Base-by-base conservation (phyloP, 176 grass and related monocot species). In the Musa acuminata region DNA sequence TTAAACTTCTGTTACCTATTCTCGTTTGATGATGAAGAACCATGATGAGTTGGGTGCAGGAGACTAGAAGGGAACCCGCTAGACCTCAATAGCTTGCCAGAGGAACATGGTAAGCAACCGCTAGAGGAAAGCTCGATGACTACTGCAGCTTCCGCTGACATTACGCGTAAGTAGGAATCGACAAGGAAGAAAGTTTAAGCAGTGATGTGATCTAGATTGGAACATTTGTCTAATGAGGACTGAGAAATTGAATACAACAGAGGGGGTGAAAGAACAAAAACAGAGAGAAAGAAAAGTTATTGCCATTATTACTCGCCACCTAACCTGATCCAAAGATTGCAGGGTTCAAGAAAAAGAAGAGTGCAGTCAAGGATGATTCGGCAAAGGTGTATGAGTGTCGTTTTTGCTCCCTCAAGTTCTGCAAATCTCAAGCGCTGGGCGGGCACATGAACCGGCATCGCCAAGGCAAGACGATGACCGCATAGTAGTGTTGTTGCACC, bases 361-460 rank as follows among this genome's bases (percentile, higher is more conserved):
- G 13, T 20, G 84, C 84, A 64, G 81, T 76, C 65, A 99, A 91
- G 55, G 91, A 91, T 51, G 91, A 81, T 19, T 68, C 75, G 22
- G 80, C 73, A 16, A 99, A 91, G 82, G 84, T 91, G 16, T 99
- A 99, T 29, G 84, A 99, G 74, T 99, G 96, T 76, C 73, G 96
- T 52, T 99, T 99, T 85, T 99, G 96, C 76, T 91, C 96, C 66
- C 86, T 99, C 69, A 99, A 91, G 84, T 99, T 99, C 73, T 72
- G 84, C 79, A 99, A 99, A 72, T 99, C 96, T 69, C 96, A 99
- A 86, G 96, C 96, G 29, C 84, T 99, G 49, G 96, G 96, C 5
- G 96, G 96, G 71, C 96, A 99, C 81, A 99, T 99, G 96, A 99
- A 99, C 77, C 79, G 96, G 57, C 96, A 99, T 79, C 86, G 96